Evolutionary conservation across 208 protist species (phyloP), one percentile per base, ranked within the genome.

Genomic region (Crithidia sp.): DNA sequence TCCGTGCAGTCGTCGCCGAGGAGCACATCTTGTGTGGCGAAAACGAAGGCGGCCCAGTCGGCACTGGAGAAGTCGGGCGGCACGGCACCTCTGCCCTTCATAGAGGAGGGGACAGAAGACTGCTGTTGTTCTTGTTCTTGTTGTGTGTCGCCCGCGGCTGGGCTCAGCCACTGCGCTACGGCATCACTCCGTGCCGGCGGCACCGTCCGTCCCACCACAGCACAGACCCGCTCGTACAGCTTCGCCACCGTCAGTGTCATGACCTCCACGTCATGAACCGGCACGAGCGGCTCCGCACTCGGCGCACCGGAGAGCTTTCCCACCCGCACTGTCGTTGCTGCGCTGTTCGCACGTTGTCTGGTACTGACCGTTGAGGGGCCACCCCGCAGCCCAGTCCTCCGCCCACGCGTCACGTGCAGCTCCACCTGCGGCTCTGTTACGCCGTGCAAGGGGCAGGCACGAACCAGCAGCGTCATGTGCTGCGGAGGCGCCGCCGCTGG

Each of bases 391-490:
- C 61, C 61, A 55, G 19, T n/a, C 6, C 45, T 50, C 52, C 39
- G 66, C 19, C 41, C 47, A 43, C 59, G 66, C 45, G 74, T 52
- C 44, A 62, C 66, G 61, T 41, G 74, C 66, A 71, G 53, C 66
- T 78, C 66, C 40, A 78, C 52, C 63, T 69, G 66, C 12, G 74
- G 74, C 5, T 43, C 60, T 7, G 44, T n/a, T 3, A 71, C 28
- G 3, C 74, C 74, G 5, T 62, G 47, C 41, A 73, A 17, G 5
- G 74, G 72, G 47, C 80, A 86, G 16, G 76, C 79, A 17, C 80
- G 79, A 13, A 88, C 73, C 2, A 88, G 14, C 2, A 91, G 71
- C 6, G 71, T 55, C 58, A 91, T 19, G 16, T 54, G 61, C n/a
- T 91, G 77, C 16, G 47, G 13, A 41, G 61, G 9, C 4, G 61